Conservation (phyloP, 805 yeast genomes). For the Wickerhamomyces sydowiorum region DNA sequence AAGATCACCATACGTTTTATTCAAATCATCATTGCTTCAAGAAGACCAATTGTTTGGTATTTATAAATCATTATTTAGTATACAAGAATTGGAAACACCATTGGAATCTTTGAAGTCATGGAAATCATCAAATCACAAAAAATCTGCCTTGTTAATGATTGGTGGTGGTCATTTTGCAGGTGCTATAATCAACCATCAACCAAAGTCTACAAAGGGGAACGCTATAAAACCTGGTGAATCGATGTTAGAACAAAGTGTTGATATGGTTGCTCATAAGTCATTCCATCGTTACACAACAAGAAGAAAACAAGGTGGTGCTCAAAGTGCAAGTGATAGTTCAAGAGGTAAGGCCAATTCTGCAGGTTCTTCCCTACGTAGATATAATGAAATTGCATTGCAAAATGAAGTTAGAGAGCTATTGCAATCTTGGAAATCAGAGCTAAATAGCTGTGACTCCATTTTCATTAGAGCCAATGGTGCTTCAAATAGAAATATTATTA, state of each 20-base stretch:
- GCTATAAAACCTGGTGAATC: conserved; percentile 40
- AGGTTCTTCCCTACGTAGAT: conserved; percentile 83
- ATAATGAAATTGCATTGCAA: conserved; percentile 79
- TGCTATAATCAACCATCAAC: conserved; percentile 77
- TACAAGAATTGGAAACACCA: conserved; percentile 41
- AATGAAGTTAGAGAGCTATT: conserved; percentile 73
- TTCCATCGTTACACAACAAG: conserved; percentile 95
- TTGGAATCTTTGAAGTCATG: conserved; percentile 37
- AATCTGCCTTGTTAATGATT: conserved; percentile 83
- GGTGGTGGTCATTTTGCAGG: conserved; percentile 99
- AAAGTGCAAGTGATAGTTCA: conserved; percentile 85
- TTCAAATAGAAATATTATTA: conserved; percentile 53
- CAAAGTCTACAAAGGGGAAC: conserved; percentile 50
- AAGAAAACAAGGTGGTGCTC: conserved; percentile 97
- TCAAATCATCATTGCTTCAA: conserved; percentile 43
- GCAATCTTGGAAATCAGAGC: conserved; percentile 53
- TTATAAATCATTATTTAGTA: conserved; percentile 57
- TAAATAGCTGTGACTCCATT: conserved; percentile 61
- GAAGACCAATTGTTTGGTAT: conserved; percentile 51
- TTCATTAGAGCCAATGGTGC: conserved; percentile 80
- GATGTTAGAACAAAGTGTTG: conserved; percentile 57
- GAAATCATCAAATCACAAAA: conserved; percentile 25
- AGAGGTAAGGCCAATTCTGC: conserved; percentile 96
- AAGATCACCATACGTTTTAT: conserved; percentile 62
- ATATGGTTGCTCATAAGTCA: conserved; percentile 69